A percentile compares a stretch with the other conserved stretches of the same genome.
phyloP scores from a whole-genome alignment of 371 early-diverging fungal species.

The Mortierella sp. region DNA sequence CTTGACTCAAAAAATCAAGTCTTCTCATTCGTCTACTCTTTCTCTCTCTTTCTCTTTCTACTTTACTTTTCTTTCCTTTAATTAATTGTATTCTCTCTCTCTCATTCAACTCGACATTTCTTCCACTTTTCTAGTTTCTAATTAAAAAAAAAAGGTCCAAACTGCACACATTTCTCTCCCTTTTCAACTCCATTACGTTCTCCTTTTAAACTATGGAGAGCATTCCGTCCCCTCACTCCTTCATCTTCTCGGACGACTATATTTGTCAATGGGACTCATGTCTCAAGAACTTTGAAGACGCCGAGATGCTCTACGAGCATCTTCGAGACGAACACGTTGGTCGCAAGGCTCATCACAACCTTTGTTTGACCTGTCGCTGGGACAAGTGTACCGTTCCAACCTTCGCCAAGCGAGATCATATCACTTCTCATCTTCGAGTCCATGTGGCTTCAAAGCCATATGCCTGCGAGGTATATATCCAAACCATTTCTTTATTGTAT shows the following conservation, averaged over 20 bases:
- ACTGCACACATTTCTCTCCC: too few species aligned
- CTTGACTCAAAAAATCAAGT: too few species aligned
- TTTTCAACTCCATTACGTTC: background rate
- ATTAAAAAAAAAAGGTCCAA: background rate
- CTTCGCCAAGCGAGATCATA: constrained; percentile 90
- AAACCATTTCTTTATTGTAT: background rate
- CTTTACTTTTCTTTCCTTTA: background rate
- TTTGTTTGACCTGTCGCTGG: constrained; percentile 92
- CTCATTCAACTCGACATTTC: background rate
- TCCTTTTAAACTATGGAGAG: constrained; percentile 9
- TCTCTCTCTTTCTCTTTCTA: too few species aligned
- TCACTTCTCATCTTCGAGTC: constrained; percentile 92
- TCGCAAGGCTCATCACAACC: constrained; percentile 88
- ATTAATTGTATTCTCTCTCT: background rate
- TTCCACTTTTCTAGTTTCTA: background rate
- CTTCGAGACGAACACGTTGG: constrained; percentile 92
- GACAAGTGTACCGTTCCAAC: constrained; percentile 80
- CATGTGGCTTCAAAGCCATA: constrained; percentile 94
- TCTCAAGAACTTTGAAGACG: constrained; percentile 71
- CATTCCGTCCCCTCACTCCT: constrained; percentile 44
- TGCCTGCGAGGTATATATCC: constrained; percentile 70
- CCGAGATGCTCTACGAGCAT: constrained; percentile 87
- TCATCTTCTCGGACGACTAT: constrained; percentile 57
- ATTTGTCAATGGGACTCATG: constrained; percentile 70
- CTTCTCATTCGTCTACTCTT: too few species aligned